Conservation (phyloP, 768 basidiomycete genomes). For the Boletus subparvulus region DNA sequence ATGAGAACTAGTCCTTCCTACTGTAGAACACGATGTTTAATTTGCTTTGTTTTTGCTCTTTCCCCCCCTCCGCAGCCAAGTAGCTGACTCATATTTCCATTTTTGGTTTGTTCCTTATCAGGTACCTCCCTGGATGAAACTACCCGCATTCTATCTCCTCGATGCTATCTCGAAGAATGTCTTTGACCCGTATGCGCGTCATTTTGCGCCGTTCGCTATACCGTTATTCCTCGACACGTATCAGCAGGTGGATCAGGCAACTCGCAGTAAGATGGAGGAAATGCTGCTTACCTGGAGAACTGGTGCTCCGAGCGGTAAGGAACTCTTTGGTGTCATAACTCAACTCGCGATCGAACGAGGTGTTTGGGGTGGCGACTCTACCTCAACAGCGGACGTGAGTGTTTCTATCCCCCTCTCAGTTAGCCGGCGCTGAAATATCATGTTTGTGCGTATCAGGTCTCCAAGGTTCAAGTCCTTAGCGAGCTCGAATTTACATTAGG, state of each 20-base stretch:
- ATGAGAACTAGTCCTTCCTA: conserved; percentile 33
- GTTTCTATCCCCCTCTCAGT: neutral
- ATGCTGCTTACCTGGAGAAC: conserved; percentile 95
- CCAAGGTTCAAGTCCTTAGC: conserved; percentile 76
- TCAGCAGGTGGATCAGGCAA: conserved; percentile 76
- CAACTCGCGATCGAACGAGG: conserved; percentile 84
- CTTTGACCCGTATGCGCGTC: conserved; percentile 85
- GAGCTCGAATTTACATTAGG: conserved; percentile 81
- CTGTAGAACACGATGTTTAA: conserved; percentile 23
- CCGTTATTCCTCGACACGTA: conserved; percentile 87
- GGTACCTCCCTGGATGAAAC: conserved; percentile 88
- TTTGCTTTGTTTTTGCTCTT: conserved; percentile 31
- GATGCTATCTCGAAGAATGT: conserved; percentile 98
- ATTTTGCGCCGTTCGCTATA: conserved; percentile 80
- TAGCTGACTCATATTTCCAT: conserved; percentile 65
- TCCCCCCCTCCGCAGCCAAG: conserved; percentile 22
- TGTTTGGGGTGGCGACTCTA: conserved; percentile 66
- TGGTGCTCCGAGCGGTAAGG: conserved; percentile 74
- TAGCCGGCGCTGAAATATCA: neutral
- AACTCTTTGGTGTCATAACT: conserved; percentile 80
- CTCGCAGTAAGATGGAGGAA: conserved; percentile 95
- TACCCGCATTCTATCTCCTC: conserved; percentile 91
- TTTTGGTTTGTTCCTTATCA: conserved; percentile 39
- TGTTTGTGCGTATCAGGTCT: conserved; percentile 45
- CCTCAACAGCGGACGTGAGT: conserved; percentile 41